Conservation (phyloP, 768 basidiomycete species). For the Phallus indusiatus region DNA sequence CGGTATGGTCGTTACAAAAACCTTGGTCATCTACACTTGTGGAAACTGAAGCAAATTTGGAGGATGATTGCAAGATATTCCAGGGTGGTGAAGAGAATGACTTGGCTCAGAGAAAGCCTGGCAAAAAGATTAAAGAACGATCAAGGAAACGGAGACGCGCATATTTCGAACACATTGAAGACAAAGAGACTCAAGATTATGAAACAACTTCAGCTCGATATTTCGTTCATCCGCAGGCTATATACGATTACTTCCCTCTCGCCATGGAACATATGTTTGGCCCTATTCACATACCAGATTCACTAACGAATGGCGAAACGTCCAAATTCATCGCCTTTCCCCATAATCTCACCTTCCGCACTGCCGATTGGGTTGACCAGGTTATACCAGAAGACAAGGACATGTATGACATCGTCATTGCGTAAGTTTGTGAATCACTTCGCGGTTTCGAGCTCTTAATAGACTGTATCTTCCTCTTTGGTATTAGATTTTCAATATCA, state of each 20-base stretch:
- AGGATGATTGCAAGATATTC: too few species aligned
- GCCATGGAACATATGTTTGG: constrained; percentile 73
- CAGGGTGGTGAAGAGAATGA: too few species aligned
- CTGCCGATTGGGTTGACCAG: constrained; percentile 63
- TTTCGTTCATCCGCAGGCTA: background rate
- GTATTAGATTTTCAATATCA: constrained; percentile 65
- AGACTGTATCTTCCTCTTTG: background rate
- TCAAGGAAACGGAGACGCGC: background rate
- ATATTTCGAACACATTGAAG: background rate
- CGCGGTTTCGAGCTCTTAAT: background rate
- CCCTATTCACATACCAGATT: constrained; percentile 56
- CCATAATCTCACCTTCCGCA: constrained; percentile 65
- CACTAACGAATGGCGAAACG: background rate
- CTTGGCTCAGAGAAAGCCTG: background rate
- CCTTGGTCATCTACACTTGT: constrained; percentile 19
- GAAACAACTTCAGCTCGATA: background rate
- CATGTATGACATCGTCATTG: constrained; percentile 70
- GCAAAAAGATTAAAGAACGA: background rate
- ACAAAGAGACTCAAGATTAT: background rate
- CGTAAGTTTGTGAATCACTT: constrained; percentile 36
- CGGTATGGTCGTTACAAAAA: constrained; percentile 61
- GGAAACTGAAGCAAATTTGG: too few species aligned
- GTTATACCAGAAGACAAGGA: constrained; percentile 45
- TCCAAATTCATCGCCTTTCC: constrained; percentile 44
- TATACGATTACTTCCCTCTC: constrained; percentile 59